A percentile compares a stretch with the other conserved stretches of the same genome.
phyloP scores from a whole-genome alignment of 257 asterid genomes.

The Eucommia ulmoides region DNA sequence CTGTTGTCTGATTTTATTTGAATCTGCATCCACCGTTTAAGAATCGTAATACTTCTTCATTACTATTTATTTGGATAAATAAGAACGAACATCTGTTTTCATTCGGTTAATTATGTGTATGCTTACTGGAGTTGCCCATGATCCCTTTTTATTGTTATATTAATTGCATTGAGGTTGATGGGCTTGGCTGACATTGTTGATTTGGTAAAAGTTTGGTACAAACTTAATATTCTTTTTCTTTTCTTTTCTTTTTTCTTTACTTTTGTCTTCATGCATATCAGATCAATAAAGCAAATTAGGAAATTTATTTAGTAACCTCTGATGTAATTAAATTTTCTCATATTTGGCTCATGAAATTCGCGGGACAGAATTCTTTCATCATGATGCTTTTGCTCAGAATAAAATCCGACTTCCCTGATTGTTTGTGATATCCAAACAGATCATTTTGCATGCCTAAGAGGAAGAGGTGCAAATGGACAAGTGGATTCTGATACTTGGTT shows the following conservation, averaged over 20 bases:
- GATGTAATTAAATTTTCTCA: not conserved
- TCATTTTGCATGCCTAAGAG: slow-evolving; percentile 60
- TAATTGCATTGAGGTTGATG: not conserved
- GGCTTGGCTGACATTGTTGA: not conserved
- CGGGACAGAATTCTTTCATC: not conserved
- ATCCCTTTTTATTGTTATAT: not conserved
- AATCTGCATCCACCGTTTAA: not conserved
- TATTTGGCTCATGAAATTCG: not conserved
- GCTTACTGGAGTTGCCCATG: not conserved
- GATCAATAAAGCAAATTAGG: not conserved
- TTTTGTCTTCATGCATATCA: not conserved
- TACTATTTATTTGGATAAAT: no score
- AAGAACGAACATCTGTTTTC: not conserved
- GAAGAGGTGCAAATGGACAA: slow-evolving; percentile 26
- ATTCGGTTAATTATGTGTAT: not conserved
- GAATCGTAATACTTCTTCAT: no score
- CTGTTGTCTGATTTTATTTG: not conserved
- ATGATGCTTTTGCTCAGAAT: not conserved
- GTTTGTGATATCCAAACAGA: slow-evolving; percentile 41
- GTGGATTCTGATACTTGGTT: slow-evolving; percentile 63
- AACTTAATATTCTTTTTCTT: not conserved
- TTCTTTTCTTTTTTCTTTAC: not conserved
- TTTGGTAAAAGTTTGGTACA: not conserved
- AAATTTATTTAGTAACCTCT: not conserved
- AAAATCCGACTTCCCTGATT: slow-evolving; percentile 4